These are phyloP conservation scores for Leccinum truebloodii DNA, from an alignment of 768 basidiomycete genomes.

Conservation along the genomic window DNA sequence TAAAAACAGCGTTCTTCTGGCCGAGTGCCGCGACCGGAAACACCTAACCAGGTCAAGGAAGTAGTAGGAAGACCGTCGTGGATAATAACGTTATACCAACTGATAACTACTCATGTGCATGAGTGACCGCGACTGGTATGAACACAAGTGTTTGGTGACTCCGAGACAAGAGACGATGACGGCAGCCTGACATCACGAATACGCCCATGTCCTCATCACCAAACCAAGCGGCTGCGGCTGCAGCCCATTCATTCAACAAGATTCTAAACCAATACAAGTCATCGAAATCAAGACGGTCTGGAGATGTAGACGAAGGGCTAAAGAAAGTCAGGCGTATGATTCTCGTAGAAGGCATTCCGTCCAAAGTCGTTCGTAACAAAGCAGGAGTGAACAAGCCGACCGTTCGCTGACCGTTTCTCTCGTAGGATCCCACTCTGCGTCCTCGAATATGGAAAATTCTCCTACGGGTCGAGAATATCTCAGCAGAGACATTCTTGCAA, in stretches of 20 bases:
- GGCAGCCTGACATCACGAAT: constrained; percentile 3
- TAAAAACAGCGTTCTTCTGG: constrained; percentile 19
- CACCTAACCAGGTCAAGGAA: neutral
- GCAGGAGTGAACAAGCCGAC: neutral
- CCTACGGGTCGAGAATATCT: constrained; percentile 74
- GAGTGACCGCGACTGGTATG: neutral
- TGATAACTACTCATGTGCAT: constrained; percentile 6
- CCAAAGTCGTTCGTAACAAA: constrained; percentile 57
- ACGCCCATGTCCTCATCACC: constrained; percentile 27
- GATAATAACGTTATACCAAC: neutral
- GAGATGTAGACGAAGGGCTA: constrained; percentile 77
- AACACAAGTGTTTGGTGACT: neutral
- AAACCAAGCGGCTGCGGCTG: constrained; percentile 33
- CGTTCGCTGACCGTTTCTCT: constrained; percentile 6
- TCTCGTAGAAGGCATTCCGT: constrained; percentile 88
- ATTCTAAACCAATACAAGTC: constrained; percentile 71
- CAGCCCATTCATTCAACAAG: constrained; percentile 79
- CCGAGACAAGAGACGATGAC: neutral
- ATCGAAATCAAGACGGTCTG: constrained; percentile 62
- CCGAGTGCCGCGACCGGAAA: constrained; percentile 10
- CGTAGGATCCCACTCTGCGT: constrained; percentile 78
- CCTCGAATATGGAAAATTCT: constrained; percentile 95
- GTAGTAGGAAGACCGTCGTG: neutral
- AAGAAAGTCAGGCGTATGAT: constrained; percentile 87
- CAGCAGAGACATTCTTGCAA: constrained; percentile 71